phyloP scores from a whole-genome alignment of 2,329 filamentous ascomycete species.

The Fusarium sp. region DNA sequence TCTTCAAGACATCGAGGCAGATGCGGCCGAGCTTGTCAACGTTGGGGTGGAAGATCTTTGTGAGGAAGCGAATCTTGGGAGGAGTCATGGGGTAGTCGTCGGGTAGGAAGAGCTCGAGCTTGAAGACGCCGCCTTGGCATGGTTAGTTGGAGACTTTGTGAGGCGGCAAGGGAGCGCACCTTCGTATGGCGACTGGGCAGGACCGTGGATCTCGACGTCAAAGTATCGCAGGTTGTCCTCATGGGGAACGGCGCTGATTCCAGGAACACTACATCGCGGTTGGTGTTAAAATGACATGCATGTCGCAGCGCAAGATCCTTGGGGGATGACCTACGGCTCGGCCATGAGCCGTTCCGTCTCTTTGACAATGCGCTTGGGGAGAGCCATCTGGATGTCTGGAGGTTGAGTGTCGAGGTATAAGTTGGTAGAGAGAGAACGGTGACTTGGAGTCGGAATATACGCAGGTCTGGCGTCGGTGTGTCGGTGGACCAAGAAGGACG shows the following conservation, averaged over 20 bases:
- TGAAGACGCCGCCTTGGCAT: conserved; percentile 80
- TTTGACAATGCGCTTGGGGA: conserved; percentile 98
- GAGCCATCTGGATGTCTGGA: conserved; percentile 64
- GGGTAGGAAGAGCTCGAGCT: conserved; percentile 95
- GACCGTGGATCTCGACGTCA: conserved; percentile 95
- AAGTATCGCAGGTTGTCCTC: conserved; percentile 99
- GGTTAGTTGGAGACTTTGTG: conserved; percentile 10
- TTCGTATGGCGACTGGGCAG: conserved; percentile 93
- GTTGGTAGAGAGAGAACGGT: not conserved
- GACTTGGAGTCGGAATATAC: not conserved
- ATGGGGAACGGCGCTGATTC: conserved; percentile 95
- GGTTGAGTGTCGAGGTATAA: not conserved
- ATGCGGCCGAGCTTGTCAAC: conserved; percentile 98
- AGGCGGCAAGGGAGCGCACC: conserved; percentile 63
- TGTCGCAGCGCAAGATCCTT: conserved; percentile 15
- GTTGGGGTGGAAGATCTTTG: conserved; percentile 99
- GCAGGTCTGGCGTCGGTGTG: not conserved
- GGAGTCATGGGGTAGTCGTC: conserved; percentile 99
- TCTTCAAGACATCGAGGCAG: conserved; percentile 96
- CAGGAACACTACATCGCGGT: conserved; percentile 77
- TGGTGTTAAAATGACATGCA: conserved; percentile 33
- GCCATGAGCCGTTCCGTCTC: conserved; percentile 98
- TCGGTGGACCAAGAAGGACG: not conserved
- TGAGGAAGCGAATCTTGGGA: conserved; percentile 97
- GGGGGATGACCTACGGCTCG: conserved; percentile 78